Evolutionary conservation across 176 grass and related monocot genomes (phyloP).

Genomic region (Triticum turgidum): DNA sequence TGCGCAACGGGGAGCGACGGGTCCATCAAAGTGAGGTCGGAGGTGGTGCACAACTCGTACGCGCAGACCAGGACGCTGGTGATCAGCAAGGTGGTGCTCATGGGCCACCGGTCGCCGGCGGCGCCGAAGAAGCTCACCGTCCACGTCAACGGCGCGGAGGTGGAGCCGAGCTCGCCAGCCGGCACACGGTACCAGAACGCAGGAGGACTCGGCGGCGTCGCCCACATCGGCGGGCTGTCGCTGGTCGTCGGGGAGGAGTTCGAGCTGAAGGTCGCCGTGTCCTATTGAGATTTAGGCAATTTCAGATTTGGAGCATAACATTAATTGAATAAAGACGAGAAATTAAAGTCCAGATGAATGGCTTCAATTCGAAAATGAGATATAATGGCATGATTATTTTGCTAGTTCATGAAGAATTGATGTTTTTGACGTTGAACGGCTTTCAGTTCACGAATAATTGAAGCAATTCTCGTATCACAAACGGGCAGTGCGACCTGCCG

Average conservation of each 20-base stretch:
- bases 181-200: neutral
- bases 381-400: no score
- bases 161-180: conserved; percentile 7
- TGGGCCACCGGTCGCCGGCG: conserved; percentile 38
- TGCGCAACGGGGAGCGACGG: neutral
- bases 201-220: conserved; percentile 25
- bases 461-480: neutral
- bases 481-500: no score
- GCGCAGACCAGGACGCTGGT: conserved; percentile 31
- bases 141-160: conserved; percentile 32
- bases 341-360: neutral
- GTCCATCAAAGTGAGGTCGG: conserved; percentile 42
- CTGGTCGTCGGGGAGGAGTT: conserved; percentile 58
- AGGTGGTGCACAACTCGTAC: conserved; percentile 53
- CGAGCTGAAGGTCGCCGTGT: conserved; percentile 54
- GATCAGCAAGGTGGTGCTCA: conserved; percentile 57
- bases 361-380: no score
- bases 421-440: no score
- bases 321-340: neutral
- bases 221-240: conserved; percentile 47
- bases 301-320: neutral
- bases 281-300: neutral
- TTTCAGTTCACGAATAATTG: no score
- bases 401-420: no score
- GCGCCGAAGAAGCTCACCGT: neutral